Conservation (phyloP, 2,329 filamentous ascomycete genomes). For the Calonectria pteridis region DNA sequence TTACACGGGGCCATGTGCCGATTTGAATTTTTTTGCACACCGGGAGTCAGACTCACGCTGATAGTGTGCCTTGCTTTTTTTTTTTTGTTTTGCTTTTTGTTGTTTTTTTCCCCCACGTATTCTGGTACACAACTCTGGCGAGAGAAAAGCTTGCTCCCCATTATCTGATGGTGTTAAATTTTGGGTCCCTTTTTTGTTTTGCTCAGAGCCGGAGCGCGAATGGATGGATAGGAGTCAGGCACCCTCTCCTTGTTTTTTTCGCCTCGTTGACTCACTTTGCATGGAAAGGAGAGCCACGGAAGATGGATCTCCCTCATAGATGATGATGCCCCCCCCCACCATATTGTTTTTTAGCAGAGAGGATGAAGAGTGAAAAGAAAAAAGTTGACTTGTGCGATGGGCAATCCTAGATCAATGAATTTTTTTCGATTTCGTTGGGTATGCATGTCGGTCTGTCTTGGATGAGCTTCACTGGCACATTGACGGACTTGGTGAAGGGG, state of each 20-base stretch:
- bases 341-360: constrained; percentile 24
- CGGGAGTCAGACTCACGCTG: constrained; percentile 20
- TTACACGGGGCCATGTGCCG: constrained; percentile 30
- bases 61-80: constrained; percentile 26
- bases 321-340: constrained; percentile 33
- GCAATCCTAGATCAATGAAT: background rate
- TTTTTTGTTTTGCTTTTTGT: constrained; percentile 23
- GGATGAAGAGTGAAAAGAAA: constrained; percentile 28
- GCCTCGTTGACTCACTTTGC: background rate
- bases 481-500: background rate
- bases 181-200: constrained; percentile 12
- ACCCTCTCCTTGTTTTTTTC: constrained; percentile 7
- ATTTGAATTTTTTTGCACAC: constrained; percentile 28
- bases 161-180: constrained; percentile 4
- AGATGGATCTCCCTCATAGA: constrained; percentile 37
- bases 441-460: background rate
- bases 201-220: constrained; percentile 11
- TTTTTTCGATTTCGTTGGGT: background rate
- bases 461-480: background rate
- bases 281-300: constrained; percentile 16
- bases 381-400: constrained; percentile 33
- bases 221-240: constrained; percentile 23
- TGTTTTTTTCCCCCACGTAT: background rate
- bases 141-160: background rate
- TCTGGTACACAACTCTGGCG: background rate